These are phyloP conservation scores for Colletotrichum liaoningense DNA, from an alignment of 2,329 filamentous ascomycete genomes.

Conservation along the genomic window DNA sequence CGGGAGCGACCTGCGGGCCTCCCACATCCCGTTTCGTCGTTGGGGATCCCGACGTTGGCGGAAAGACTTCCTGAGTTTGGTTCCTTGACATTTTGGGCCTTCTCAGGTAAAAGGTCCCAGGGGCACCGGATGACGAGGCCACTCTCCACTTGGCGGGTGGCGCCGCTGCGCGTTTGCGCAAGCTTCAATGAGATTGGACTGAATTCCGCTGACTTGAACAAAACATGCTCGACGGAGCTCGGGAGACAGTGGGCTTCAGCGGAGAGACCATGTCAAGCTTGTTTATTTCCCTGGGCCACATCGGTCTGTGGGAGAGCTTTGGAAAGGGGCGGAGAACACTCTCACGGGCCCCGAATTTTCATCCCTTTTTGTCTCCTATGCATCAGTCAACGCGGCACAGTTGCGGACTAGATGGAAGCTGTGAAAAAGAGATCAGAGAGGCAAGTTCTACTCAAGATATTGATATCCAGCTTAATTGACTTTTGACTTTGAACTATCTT, in stretches of 20 bases:
- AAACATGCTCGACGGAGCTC: background rate
- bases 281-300: background rate
- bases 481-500: background rate
- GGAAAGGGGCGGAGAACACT: constrained; percentile 11
- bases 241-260: no score
- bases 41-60: constrained; percentile 2
- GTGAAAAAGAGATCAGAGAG: background rate
- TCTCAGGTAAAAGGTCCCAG: background rate
- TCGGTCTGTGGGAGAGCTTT: constrained; percentile 26
- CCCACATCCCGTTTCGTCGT: constrained; percentile 14
- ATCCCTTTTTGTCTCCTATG: background rate
- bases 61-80: background rate
- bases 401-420: background rate
- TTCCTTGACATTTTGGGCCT: background rate
- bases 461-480: background rate
- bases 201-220: constrained; percentile 4
- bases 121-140: constrained; percentile 22
- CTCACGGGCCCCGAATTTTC: background rate
- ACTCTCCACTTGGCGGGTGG: constrained; percentile 14
- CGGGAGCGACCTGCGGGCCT: background rate
- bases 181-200: constrained; percentile 28
- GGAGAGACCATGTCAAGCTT: background rate
- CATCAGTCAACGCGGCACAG: background rate
- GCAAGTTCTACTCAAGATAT: background rate
- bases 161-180: constrained; percentile 17